Percentiles rank a stretch among this genome's conserved stretches.
These are phyloP conservation scores for Penicillium sp. DNA, from an alignment of 2,329 filamentous ascomycete genomes.

Conservation along the genomic window DNA sequence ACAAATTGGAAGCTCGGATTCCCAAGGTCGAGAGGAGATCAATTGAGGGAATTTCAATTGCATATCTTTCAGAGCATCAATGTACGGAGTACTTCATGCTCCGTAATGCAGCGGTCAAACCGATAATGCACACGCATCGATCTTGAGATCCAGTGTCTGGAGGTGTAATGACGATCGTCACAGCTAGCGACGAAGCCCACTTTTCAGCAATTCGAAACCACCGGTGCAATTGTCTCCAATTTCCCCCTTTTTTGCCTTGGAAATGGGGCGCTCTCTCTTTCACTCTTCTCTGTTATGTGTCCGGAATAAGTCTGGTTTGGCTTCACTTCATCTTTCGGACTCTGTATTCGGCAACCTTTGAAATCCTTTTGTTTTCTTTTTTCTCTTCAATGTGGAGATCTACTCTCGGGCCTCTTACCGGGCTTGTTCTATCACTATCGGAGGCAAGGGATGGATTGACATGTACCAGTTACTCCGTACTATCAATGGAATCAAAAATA, in stretches of 20 bases:
- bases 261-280: background rate
- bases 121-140: no score
- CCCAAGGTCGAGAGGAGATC: no score
- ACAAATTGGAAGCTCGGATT: background rate
- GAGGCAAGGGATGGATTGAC: conserved; percentile 9
- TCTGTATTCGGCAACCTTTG: no score
- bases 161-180: conserved; percentile 22
- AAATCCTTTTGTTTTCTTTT: no score
- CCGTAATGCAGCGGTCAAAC: no score
- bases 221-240: conserved; percentile 12
- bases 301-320: no score
- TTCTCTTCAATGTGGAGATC: conserved; percentile 17
- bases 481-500: no score
- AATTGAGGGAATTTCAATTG: no score
- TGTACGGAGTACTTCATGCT: no score
- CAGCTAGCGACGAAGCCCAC: conserved; percentile 17
- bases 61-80: no score
- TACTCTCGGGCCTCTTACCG: conserved; percentile 19
- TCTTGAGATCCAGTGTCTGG: conserved; percentile 3
- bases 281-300: no score
- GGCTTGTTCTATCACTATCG: conserved; percentile 17
- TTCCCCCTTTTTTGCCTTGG: conserved; percentile 9
- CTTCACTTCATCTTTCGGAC: no score
- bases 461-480: background rate
- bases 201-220: conserved; percentile 20